phyloP scores from a whole-genome alignment of 306 rosid genomes.

The Urtica urens region DNA sequence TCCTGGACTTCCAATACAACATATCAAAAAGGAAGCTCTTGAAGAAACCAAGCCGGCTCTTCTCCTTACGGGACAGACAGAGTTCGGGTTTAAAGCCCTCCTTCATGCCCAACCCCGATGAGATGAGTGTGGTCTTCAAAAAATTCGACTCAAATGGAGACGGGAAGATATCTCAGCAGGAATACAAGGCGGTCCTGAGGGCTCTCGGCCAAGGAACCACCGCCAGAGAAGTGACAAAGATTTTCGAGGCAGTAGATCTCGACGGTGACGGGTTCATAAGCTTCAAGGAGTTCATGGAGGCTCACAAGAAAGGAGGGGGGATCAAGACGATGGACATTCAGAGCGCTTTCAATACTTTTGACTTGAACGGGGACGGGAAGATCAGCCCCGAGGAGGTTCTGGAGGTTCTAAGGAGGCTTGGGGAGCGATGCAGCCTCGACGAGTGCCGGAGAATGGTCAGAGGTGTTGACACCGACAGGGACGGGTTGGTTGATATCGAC shows the following conservation, averaged over 20 bases:
- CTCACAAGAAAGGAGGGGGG: conserved; percentile 58
- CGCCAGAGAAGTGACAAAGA: conserved; percentile 45
- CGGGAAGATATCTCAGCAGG: conserved; percentile 66
- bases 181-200: conserved; percentile 45
- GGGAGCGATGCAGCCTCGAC: conserved; percentile 58
- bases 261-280: conserved; percentile 77
- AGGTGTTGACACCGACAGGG: conserved; percentile 70
- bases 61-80: conserved; percentile 40
- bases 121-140: conserved; percentile 71
- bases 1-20: conserved; percentile 72
- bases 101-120: conserved; percentile 47
- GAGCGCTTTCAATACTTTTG: conserved; percentile 48
- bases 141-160: conserved; percentile 64
- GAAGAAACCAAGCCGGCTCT: conserved; percentile 42
- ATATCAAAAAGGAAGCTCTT: conserved; percentile 49
- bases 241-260: conserved; percentile 54
- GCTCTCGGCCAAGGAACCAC: conserved; percentile 45
- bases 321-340: conserved; percentile 42
- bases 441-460: conserved; percentile 67
- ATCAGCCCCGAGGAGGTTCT: conserved; percentile 72
- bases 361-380: conserved; percentile 67
- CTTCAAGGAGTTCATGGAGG: conserved; percentile 66
- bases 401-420: conserved; percentile 47
- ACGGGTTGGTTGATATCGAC: conserved; percentile 69
- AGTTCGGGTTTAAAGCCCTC: conserved; percentile 28